Evolutionary conservation across 2,329 filamentous ascomycete species (phyloP).

Genomic region (Aspergillus hiratsukae): DNA sequence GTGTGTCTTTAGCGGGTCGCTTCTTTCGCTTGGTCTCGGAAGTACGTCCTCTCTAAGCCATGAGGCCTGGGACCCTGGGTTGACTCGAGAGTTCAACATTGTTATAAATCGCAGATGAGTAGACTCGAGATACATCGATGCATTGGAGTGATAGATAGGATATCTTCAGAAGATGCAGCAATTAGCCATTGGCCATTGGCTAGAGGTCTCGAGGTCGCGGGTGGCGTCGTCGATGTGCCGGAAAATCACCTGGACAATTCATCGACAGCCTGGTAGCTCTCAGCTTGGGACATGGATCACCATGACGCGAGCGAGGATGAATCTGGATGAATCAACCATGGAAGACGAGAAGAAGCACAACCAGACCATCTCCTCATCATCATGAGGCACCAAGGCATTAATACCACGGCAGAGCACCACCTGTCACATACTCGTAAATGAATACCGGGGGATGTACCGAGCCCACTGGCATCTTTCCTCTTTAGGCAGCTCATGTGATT

Average conservation of each 20-base stretch:
- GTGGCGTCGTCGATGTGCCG: not conserved
- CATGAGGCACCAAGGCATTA: conserved; percentile 13
- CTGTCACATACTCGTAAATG: not conserved
- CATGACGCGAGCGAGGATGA: not conserved
- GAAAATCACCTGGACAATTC: no score
- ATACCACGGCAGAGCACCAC: conserved; percentile 4
- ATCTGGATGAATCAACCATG: not conserved
- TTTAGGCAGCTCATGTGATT: not conserved
- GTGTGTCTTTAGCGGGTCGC: not conserved
- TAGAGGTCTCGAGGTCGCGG: no score
- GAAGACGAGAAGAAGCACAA: not conserved
- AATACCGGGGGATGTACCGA: conserved; percentile 18
- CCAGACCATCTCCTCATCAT: not conserved
- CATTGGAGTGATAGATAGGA: no score
- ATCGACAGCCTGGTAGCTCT: no score
- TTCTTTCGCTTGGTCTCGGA: no score
- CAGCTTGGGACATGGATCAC: not conserved
- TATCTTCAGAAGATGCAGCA: no score
- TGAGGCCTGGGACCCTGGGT: no score
- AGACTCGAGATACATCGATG: no score
- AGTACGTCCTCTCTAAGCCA: no score
- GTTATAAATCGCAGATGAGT: no score
- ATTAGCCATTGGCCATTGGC: no score
- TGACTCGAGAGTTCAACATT: no score
- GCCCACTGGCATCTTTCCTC: conserved; percentile 2